These are phyloP conservation scores for Naganishia sp. DNA, from an alignment of 1,284 basidiomycete species.

Conservation along the genomic window DNA sequence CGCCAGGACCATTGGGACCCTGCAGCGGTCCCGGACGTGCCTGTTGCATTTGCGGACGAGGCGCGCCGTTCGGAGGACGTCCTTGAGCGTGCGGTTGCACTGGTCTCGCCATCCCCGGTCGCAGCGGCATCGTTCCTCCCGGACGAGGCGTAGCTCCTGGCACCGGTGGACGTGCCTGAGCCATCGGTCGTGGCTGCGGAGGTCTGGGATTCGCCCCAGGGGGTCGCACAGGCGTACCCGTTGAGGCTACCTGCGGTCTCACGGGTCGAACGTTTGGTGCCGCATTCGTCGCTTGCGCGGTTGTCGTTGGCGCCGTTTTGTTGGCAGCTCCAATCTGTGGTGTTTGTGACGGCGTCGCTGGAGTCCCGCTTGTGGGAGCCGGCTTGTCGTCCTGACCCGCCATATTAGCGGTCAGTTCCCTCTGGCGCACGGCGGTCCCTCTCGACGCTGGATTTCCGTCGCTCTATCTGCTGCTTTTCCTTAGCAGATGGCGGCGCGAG, in stretches of 20 bases:
- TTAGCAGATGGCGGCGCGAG: background rate
- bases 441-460: background rate
- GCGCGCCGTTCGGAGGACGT: constrained; percentile 12
- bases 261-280: constrained; percentile 16
- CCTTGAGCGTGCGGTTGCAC: constrained; percentile 26
- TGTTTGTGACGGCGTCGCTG: background rate
- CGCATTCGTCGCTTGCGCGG: constrained; percentile 2
- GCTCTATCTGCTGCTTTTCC: constrained; percentile 1
- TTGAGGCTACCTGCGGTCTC: constrained; percentile 13
- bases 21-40: constrained; percentile 22
- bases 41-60: constrained; percentile 15
- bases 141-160: constrained; percentile 12
- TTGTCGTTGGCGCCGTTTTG: background rate
- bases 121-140: constrained; percentile 7
- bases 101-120: constrained; percentile 21
- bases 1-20: constrained; percentile 11
- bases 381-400: constrained; percentile 23
- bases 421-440: background rate
- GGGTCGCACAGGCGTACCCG: background rate
- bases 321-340: background rate
- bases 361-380: background rate
- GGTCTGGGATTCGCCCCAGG: constrained; percentile 2
- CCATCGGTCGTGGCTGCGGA: constrained; percentile 14
- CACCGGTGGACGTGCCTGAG: constrained; percentile 8
- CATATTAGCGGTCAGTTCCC: constrained; percentile 10